Percentiles rank a stretch among this genome's conserved stretches.
Conservation (phyloP, 2,329 filamentous ascomycete genomes). For the Pseudogymnoascus destructans region DNA sequence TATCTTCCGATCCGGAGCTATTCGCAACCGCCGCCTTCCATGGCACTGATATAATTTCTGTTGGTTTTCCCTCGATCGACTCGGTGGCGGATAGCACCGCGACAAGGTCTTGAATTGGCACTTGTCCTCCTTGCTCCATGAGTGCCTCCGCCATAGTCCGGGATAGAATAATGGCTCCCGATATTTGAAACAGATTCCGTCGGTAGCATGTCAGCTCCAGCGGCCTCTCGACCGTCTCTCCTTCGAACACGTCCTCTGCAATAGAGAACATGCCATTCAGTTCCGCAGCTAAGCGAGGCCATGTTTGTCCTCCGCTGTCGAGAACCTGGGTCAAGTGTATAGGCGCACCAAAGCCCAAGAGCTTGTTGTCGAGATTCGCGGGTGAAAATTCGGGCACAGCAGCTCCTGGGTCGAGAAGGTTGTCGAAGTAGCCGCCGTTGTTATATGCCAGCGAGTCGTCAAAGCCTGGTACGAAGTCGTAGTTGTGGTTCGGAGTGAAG, state of each 20-base stretch:
- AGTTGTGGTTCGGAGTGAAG: conserved; percentile 16
- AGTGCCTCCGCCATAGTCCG: conserved; percentile 54
- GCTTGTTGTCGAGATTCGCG: conserved; percentile 51
- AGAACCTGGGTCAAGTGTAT: conserved; percentile 47
- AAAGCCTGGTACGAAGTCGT: conserved; percentile 47
- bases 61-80: conserved; percentile 80
- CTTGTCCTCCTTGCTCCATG: conserved; percentile 66
- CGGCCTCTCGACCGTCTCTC: conserved; percentile 38
- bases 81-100: conserved; percentile 76
- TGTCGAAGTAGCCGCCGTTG: conserved; percentile 31
- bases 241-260: conserved; percentile 63
- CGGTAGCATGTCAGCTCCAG: conserved; percentile 89
- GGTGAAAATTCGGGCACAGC: conserved; percentile 15
- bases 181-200: conserved; percentile 89
- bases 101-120: conserved; percentile 64
- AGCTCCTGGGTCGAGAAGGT: conserved; percentile 25
- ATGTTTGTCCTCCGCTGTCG: conserved; percentile 51
- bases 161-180: conserved; percentile 73
- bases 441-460: conserved; percentile 52
- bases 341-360: conserved; percentile 60
- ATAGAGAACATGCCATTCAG: conserved; percentile 83
- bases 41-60: conserved; percentile 91
- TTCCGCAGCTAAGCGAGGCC: conserved; percentile 58
- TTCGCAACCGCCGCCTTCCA: conserved; percentile 54
- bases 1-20: conserved; percentile 21